phyloP scores from a whole-genome alignment of 2,329 filamentous ascomycete species.

The Venturia oleaginea region DNA sequence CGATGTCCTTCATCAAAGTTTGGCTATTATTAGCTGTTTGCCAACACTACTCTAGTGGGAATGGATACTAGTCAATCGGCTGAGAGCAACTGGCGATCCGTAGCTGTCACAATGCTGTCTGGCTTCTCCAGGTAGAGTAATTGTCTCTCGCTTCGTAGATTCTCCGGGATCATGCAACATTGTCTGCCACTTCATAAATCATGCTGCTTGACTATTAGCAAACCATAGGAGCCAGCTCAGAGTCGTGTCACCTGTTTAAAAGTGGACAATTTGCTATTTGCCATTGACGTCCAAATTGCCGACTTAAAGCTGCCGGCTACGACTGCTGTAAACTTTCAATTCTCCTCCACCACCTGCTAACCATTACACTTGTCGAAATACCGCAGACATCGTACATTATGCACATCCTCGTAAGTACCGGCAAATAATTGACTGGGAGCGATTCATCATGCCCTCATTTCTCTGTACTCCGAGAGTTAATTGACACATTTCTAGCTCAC shows the following conservation, averaged over 20 bases:
- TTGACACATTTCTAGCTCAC: conserved; percentile 8
- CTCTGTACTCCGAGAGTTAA: not conserved
- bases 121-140: not conserved
- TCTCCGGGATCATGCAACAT: not conserved
- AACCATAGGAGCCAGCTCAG: not conserved
- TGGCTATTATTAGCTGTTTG: not conserved
- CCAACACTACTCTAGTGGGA: not conserved
- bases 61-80: not conserved
- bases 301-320: not conserved
- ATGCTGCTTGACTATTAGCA: not conserved
- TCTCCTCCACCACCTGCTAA: not conserved
- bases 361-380: not conserved
- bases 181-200: not conserved
- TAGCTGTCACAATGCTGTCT: not conserved
- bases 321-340: not conserved
- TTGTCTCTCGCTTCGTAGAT: not conserved
- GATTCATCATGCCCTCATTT: not conserved
- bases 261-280: not conserved
- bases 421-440: not conserved
- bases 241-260: not conserved
- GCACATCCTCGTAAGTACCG: conserved; percentile 4
- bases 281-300: not conserved
- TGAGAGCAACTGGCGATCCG: not conserved
- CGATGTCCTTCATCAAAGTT: not conserved
- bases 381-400: not conserved